A percentile compares a stretch with the other conserved stretches of the same genome.
Conservation (phyloP, 1,139 yeast species). For the Candida sojae region DNA sequence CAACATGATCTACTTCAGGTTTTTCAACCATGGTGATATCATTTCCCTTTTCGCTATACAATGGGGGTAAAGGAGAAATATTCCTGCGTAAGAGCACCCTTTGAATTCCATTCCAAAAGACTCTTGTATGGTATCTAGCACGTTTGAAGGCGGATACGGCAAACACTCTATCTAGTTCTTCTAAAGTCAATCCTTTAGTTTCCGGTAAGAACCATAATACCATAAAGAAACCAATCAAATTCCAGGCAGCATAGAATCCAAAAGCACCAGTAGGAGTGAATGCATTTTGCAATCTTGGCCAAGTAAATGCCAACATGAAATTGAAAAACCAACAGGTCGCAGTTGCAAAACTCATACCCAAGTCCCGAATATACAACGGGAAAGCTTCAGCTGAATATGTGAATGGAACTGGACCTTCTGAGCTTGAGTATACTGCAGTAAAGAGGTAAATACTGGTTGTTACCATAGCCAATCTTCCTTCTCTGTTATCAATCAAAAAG, state of each 20-base stretch:
- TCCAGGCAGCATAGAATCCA: slow-evolving; percentile 90
- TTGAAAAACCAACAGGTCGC: slow-evolving; percentile 88
- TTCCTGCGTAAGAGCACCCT: slow-evolving; percentile 42
- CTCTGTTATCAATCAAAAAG: slow-evolving; percentile 56
- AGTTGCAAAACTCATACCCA: slow-evolving; percentile 85
- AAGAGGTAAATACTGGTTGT: slow-evolving; percentile 78
- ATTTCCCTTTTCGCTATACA: slow-evolving; percentile 27
- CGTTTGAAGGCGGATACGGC: slow-evolving; percentile 55
- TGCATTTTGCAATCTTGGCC: slow-evolving; percentile 71
- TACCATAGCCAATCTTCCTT: slow-evolving; percentile 47
- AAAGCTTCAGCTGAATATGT: slow-evolving; percentile 85
- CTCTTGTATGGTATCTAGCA: slow-evolving; percentile 55
- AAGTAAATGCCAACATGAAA: slow-evolving; percentile 72
- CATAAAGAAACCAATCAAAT: slow-evolving; percentile 68
- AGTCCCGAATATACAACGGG: slow-evolving; percentile 80
- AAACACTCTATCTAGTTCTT: slow-evolving; percentile 72
- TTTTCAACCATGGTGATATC: too few species aligned
- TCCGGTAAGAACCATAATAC: slow-evolving; percentile 70
- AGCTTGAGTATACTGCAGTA: slow-evolving; percentile 75
- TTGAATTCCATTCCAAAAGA: slow-evolving; percentile 45
- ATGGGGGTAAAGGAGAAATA: slow-evolving; percentile 53
- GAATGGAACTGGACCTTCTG: slow-evolving; percentile 91
- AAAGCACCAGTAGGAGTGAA: slow-evolving; percentile 84
- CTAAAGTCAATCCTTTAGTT: slow-evolving; percentile 70
- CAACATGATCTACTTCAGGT: too few species aligned